phyloP scores from a whole-genome alignment of 208 protist genomes.

The Wallacemonas sp. region DNA sequence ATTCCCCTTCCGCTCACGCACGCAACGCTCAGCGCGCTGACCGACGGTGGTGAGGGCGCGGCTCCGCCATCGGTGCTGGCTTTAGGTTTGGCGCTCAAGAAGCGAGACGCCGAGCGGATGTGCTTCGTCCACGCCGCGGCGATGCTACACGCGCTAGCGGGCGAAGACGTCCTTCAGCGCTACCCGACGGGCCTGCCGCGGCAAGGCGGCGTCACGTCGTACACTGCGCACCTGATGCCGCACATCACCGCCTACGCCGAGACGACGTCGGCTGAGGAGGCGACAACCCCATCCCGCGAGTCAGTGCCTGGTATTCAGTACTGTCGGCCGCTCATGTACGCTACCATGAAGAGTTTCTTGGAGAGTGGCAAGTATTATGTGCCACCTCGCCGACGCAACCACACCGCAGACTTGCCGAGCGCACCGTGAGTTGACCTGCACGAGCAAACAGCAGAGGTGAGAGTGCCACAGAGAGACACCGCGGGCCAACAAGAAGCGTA shows the following conservation, averaged over 20 bases:
- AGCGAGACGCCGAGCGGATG: conserved; percentile 74
- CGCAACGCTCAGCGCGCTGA: neutral
- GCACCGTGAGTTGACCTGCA: no score
- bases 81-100: conserved; percentile 71
- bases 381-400: conserved; percentile 11
- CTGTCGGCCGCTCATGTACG: conserved; percentile 48
- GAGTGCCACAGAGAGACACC: no score
- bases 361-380: conserved; percentile 42
- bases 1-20: conserved; percentile 26
- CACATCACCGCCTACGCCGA: neutral
- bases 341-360: conserved; percentile 47
- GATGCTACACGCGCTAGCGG: conserved; percentile 36
- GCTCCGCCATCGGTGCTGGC: conserved; percentile 30
- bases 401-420: no score
- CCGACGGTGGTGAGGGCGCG: neutral
- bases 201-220: conserved; percentile 11
- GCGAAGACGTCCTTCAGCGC: conserved; percentile 48
- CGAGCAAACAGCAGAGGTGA: no score
- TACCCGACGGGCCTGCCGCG: conserved; percentile 52
- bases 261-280: neutral
- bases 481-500: no score
- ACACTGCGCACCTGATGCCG: neutral
- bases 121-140: conserved; percentile 81
- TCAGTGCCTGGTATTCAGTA: no score
- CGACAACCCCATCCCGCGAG: neutral